Percentiles rank a stretch among this genome's conserved stretches.
phyloP scores from a whole-genome alignment of 1,284 basidiomycete genomes.

The Sanghuangporus sanghuang region DNA sequence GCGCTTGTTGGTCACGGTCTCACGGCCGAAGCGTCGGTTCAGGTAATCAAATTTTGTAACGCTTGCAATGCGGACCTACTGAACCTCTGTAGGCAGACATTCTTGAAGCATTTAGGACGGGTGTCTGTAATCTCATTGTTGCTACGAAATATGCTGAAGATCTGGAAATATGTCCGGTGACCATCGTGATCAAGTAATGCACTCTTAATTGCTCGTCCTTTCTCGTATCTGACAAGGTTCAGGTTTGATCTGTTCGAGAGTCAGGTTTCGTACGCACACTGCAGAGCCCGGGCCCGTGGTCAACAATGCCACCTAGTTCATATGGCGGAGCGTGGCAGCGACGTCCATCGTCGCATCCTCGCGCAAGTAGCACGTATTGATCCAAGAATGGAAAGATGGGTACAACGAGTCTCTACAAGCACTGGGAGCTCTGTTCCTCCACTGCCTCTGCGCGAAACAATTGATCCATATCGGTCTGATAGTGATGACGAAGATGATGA shows the following conservation, averaged over 20 bases:
- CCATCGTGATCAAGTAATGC: conserved; percentile 52
- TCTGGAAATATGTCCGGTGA: conserved; percentile 47
- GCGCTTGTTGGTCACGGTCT: conserved; percentile 29
- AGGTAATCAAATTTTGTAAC: conserved; percentile 9
- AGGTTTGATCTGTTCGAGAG: conserved; percentile 63
- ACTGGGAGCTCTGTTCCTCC: conserved; percentile 43
- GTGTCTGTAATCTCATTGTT: conserved; percentile 57
- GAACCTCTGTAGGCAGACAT: conserved; percentile 31
- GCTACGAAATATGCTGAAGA: conserved; percentile 54
- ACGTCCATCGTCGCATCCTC: conserved; percentile 47
- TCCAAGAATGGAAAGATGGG: conserved; percentile 39
- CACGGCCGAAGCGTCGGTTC: conserved; percentile 25
- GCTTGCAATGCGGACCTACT: conserved; percentile 12
- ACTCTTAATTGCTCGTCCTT: background rate
- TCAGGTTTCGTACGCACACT: conserved; percentile 51
- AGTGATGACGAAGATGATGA: conserved; percentile 38
- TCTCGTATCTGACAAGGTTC: background rate
- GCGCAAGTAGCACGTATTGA: conserved; percentile 26
- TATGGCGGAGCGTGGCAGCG: conserved; percentile 56
- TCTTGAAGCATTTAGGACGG: conserved; percentile 42
- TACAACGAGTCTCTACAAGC: conserved; percentile 34
- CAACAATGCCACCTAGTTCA: conserved; percentile 51
- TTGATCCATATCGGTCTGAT: conserved; percentile 40
- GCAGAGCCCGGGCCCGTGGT: conserved; percentile 40
- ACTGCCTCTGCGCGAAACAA: conserved; percentile 33